Evolutionary conservation across 371 early-diverging fungal genomes (phyloP).

Genomic region (Mucor indicus): DNA sequence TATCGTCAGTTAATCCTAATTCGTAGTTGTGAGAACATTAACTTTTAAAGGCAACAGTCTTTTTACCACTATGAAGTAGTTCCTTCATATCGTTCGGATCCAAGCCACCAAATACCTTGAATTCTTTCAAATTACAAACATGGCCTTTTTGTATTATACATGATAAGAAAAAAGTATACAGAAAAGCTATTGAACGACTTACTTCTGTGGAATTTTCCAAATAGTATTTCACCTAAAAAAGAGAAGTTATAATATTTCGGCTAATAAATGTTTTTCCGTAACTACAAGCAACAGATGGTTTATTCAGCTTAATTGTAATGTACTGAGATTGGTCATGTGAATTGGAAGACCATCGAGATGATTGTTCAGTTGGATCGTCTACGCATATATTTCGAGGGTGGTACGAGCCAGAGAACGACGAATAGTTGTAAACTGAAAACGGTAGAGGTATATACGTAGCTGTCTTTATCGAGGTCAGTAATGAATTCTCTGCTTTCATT

Average conservation of each 20-base stretch:
- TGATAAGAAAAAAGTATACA: slow-evolving; percentile 58
- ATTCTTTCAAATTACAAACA: slow-evolving; percentile 96
- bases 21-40: background rate
- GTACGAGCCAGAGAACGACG: slow-evolving; percentile 74
- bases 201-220: slow-evolving; percentile 88
- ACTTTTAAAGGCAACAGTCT: background rate
- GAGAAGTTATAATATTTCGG: background rate
- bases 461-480: no score
- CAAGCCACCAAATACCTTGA: slow-evolving; percentile 90
- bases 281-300: slow-evolving; percentile 71
- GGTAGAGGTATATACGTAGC: slow-evolving; percentile 23
- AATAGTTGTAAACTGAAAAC: slow-evolving; percentile 63
- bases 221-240: slow-evolving; percentile 73
- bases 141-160: slow-evolving; percentile 75
- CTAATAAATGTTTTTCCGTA: slow-evolving; percentile 2
- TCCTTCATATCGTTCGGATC: slow-evolving; percentile 78
- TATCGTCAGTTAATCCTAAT: slow-evolving; percentile 64
- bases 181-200: slow-evolving; percentile 35
- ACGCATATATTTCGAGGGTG: slow-evolving; percentile 75
- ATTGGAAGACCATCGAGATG: slow-evolving; percentile 83
- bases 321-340: slow-evolving; percentile 82
- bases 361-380: slow-evolving; percentile 74
- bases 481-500: no score
- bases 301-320: slow-evolving; percentile 72
- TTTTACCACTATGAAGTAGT: slow-evolving; percentile 78